Base-by-base conservation (phyloP, 2,329 filamentous ascomycete species). In the Rosellinia necatrix region DNA sequence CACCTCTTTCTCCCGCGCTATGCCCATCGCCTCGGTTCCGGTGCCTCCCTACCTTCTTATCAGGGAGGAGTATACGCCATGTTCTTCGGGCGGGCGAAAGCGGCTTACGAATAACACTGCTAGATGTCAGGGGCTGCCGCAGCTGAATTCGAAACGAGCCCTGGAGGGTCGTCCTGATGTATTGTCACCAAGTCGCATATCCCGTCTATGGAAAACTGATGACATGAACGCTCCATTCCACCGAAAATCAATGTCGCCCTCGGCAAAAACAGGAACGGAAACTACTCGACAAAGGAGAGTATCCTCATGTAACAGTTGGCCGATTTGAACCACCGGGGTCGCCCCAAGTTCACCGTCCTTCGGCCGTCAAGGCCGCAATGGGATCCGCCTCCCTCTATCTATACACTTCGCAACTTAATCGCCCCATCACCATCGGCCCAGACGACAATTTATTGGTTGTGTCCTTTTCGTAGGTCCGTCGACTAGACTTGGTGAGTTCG, bases 121-220 rank as follows among this genome's bases (percentile, higher is more conserved):
- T 51, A 30, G 29, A 29, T 9, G 34, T 6, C n/a, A 35, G 21
- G 41, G 27, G 30, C 32, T 47, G 21, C n/a, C 6, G 17, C 15
- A 25, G 35, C 27, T 25, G 12, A 19, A 17, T 29, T 42, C 22
- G 25, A 48, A 34, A 19, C 34, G 15, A 34, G 15, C 17, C 22
- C 29, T 19, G 15, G 35, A 37, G 22, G 19, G n/a, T 19, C 21
- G 37, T 48, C 12, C 24, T 17, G 47, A 42, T 56, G 13, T 34
- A 53, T 49, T 49, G 25, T 17, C 44, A 37, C 44, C 32, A 21
- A n/a, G 43, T 34, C 10, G 27, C 38, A 27, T 43, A 49, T 48
- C n/a, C n/a, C 30, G 24, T 49, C 49, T 53, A 49, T 53, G 34
- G 19, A 30, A 30, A 6, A 8, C 15, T 17, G n/a, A 30, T 35